Percentiles rank a stretch among this genome's conserved stretches.
Conservation (phyloP, 2,329 filamentous ascomycete species). For the Fusarium continuum region DNA sequence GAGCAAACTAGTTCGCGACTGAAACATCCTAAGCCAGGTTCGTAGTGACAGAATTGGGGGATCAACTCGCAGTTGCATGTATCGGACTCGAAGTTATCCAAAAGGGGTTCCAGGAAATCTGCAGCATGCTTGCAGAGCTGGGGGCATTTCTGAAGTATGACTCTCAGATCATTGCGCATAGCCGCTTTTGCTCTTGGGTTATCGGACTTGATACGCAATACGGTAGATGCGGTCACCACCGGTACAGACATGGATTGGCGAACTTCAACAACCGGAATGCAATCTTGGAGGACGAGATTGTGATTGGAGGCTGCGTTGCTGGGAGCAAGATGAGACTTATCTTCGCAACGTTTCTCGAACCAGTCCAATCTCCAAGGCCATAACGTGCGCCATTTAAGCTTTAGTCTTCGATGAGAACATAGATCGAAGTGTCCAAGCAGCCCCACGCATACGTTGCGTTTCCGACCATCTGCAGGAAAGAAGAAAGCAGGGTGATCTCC, state of each 20-base stretch:
- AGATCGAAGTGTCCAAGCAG: background rate
- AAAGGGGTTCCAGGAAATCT: too few relatives aligned
- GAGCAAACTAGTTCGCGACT: background rate
- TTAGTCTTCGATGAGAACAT: background rate
- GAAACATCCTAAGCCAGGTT: too few relatives aligned
- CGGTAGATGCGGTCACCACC: background rate
- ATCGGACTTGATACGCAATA: background rate
- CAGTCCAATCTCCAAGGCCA: fast-evolving
- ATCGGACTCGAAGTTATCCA: too few relatives aligned
- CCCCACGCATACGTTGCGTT: background rate
- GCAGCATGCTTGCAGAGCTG: too few relatives aligned
- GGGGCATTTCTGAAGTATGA: too few relatives aligned
- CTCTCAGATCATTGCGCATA: too few relatives aligned
- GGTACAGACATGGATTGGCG: too few relatives aligned
- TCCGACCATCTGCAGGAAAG: background rate
- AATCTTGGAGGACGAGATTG: background rate
- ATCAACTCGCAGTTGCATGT: too few relatives aligned
- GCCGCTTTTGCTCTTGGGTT: too few relatives aligned
- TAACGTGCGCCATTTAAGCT: background rate
- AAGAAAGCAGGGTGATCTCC: background rate
- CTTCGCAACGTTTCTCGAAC: background rate
- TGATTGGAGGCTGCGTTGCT: background rate
- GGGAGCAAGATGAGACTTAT: background rate
- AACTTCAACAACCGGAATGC: background rate
- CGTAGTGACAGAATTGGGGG: too few relatives aligned